A percentile compares a stretch with the other conserved stretches of the same genome.
Conservation (phyloP, 129 eudicot genomes). For the Apium graveolens region DNA sequence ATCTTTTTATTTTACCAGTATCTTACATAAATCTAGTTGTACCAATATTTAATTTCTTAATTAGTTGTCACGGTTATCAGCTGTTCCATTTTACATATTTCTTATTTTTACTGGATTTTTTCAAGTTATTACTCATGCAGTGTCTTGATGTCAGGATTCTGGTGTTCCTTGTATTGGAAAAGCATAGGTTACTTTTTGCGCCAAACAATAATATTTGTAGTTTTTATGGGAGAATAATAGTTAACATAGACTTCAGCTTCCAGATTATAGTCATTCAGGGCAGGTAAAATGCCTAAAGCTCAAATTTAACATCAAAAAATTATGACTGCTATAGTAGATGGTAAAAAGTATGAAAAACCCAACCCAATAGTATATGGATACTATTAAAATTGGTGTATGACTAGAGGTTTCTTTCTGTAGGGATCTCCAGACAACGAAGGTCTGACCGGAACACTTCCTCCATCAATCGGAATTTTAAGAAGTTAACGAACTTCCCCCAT, state of each 20-base stretch:
- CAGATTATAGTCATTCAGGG: too few relatives aligned
- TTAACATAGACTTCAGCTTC: background rate
- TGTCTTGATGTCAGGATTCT: background rate
- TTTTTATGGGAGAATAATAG: background rate
- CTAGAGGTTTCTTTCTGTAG: slow-evolving; percentile 28
- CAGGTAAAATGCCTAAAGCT: background rate
- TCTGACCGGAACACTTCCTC: slow-evolving; percentile 59
- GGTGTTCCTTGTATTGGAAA: background rate
- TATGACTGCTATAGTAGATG: background rate
- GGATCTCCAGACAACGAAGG: slow-evolving; percentile 73
- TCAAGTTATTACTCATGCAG: background rate
- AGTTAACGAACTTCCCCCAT: slow-evolving; percentile 48
- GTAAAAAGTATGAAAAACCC: background rate
- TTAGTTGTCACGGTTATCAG: too few relatives aligned
- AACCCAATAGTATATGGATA: background rate
- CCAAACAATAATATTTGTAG: background rate
- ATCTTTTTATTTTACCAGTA: too few relatives aligned
- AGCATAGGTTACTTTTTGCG: background rate
- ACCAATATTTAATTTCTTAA: background rate
- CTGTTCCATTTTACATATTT: background rate
- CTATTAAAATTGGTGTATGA: background rate
- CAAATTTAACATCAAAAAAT: background rate
- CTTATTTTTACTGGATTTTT: background rate
- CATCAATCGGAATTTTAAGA: slow-evolving; percentile 52
- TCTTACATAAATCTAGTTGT: too few relatives aligned